Evolutionary conservation across 257 asterid species (phyloP).

Genomic region (Solanum tarijense): DNA sequence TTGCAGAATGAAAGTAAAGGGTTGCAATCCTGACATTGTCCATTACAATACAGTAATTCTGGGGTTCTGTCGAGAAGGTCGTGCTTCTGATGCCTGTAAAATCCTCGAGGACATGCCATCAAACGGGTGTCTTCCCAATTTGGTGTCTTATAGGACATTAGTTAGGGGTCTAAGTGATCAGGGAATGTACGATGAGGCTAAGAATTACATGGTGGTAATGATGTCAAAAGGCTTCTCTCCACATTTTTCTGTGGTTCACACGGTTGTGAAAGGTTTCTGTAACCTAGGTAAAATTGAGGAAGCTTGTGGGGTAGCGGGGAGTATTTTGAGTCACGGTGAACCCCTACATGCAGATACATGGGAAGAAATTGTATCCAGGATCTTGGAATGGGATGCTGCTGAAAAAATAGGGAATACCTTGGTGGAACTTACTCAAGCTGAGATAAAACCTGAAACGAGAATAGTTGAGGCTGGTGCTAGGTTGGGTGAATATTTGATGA

Average conservation of each 20-base stretch:
- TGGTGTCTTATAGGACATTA: constrained; percentile 56
- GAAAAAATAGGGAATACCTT: constrained; percentile 25
- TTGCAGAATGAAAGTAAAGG: constrained; percentile 84
- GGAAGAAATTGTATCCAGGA: constrained; percentile 52
- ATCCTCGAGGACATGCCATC: constrained; percentile 70
- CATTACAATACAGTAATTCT: constrained; percentile 74
- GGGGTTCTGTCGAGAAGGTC: constrained; percentile 75
- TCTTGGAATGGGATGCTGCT: constrained; percentile 33
- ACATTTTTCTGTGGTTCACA: constrained; percentile 59
- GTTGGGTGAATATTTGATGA: constrained; percentile 54
- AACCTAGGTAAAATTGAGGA: constrained; percentile 53
- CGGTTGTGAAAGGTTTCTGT: constrained; percentile 50
- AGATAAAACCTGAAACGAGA: constrained; percentile 48
- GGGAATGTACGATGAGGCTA: constrained; percentile 75
- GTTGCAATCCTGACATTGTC: constrained; percentile 79
- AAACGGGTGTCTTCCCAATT: constrained; percentile 76
- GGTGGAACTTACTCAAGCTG: constrained; percentile 37
- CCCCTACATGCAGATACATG: constrained; percentile 58
- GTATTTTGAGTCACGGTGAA: constrained; percentile 39
- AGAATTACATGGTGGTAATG: constrained; percentile 41
- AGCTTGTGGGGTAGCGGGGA: constrained; percentile 54
- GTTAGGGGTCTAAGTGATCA: constrained; percentile 69
- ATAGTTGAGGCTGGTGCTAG: constrained; percentile 58
- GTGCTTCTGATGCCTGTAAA: constrained; percentile 79
- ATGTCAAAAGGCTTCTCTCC: constrained; percentile 44